Conservation (phyloP, 2,329 filamentous ascomycete species). For the Magnaporthiopsis incrustans region DNA sequence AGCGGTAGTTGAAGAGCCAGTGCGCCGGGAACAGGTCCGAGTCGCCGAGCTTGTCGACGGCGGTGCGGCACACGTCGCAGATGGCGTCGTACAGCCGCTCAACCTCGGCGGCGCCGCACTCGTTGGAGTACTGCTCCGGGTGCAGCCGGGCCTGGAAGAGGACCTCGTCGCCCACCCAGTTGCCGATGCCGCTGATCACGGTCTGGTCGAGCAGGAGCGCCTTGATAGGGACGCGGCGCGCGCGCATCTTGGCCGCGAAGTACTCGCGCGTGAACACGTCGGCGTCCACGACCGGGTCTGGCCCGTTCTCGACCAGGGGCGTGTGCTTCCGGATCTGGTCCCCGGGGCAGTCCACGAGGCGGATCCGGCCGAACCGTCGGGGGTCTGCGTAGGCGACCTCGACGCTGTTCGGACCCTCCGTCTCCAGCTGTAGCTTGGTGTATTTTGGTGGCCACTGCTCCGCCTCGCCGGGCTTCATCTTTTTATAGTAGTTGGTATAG, state of each 20-base stretch:
- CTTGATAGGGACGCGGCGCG: constrained; percentile 81
- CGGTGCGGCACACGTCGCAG: constrained; percentile 69
- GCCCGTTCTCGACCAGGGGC: constrained; percentile 85
- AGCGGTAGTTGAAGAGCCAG: constrained; percentile 84
- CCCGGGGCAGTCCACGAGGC: constrained; percentile 73
- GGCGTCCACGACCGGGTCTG: constrained; percentile 81
- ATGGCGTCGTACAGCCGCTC: constrained; percentile 64
- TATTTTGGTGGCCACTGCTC: constrained; percentile 77
- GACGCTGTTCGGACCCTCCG: constrained; percentile 43
- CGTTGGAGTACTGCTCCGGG: constrained; percentile 87
- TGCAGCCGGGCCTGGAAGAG: constrained; percentile 84
- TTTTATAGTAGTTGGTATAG: constrained; percentile 77
- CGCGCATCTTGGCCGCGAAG: constrained; percentile 60
- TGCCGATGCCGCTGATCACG: constrained; percentile 86
- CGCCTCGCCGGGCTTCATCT: constrained; percentile 51
- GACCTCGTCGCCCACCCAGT: constrained; percentile 95
- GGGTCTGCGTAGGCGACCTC: constrained; percentile 77
- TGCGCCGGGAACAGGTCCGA: constrained; percentile 75
- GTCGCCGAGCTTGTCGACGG: constrained; percentile 72
- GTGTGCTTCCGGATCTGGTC: constrained; percentile 66
- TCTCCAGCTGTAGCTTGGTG: constrained; percentile 76
- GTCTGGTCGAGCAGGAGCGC: constrained; percentile 81
- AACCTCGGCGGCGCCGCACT: constrained; percentile 65
- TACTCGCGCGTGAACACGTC: constrained; percentile 70
- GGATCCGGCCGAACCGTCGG: constrained; percentile 68